Base-by-base conservation (phyloP, 805 yeast species). In the Sugiyamaella mastotermitis region DNA sequence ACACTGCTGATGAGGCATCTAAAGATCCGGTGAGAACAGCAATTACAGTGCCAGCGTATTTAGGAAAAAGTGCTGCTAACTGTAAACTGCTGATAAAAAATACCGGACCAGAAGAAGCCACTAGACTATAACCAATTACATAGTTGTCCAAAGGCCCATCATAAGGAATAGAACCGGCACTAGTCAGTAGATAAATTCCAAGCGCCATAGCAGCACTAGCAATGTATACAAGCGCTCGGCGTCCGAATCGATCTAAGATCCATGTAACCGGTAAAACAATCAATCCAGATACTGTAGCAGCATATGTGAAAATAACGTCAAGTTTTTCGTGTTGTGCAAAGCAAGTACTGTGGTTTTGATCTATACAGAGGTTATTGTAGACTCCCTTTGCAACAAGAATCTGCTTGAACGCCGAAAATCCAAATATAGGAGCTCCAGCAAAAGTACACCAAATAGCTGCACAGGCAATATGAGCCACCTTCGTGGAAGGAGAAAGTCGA, bases 51-150 rank as follows among this genome's bases (percentile, higher is more conserved):
- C 96, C 96, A 3, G 94, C 81, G 51, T 74, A 76, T 29, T 74
- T 72, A 2, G 95, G 95, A 61, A 87, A 84, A 19, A 83, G 73
- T 56, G 87, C 88, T 5, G 96, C 83, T 56, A 88, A 67, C 54
- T 88, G 97, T 70, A 88, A 87, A 45, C 86, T 77, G 13, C 94
- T 80, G 41, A 90, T 87, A 57, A 84, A 88, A 15, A 83, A 88
- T 62, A 88, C 87, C 7, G 97, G 97, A 3, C 97, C 97, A 5
- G 95, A 95, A 41, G 86, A 65, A 0, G 96, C 96, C 17, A 88
- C 65, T 11, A 74, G 58, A 2, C 81, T 65, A 57, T 84, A 90
- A 0, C 97, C 97, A 6, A 62, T 40, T 26, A 85, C 57, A 58
- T 83, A 87, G 7, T 22, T 22, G 3, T 80, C 76, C 57, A 87